Conservation (phyloP, 208 protist species). For the Leishmania major region DNA sequence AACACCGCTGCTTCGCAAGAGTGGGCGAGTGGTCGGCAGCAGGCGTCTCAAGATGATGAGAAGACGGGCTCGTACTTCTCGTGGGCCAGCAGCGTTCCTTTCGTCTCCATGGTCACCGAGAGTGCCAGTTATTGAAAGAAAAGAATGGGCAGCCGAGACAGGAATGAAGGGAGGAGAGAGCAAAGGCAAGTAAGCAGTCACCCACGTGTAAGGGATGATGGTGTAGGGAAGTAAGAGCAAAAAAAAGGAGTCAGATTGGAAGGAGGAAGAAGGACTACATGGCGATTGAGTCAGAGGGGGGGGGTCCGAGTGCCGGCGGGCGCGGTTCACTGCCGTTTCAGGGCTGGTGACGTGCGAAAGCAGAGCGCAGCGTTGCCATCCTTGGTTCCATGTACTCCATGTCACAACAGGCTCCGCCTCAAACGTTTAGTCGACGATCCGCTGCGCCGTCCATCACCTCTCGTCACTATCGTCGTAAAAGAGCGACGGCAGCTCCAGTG, state of each 20-base stretch:
- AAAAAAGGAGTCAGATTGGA: not conserved
- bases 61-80: not conserved
- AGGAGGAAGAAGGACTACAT: not conserved
- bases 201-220: not conserved
- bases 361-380: not conserved
- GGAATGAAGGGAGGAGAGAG: not conserved
- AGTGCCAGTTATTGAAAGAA: not conserved
- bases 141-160: not conserved
- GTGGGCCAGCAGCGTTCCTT: not conserved
- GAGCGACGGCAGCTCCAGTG: conserved; percentile 22
- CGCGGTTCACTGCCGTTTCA: conserved; percentile 14
- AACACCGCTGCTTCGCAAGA: not conserved
- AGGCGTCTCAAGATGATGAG: not conserved
- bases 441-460: not conserved
- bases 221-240: not conserved
- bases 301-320: not conserved
- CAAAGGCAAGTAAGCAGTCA: not conserved
- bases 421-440: not conserved
- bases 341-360: not conserved
- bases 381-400: not conserved
- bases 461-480: conserved; percentile 17
- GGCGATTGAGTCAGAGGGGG: not conserved
- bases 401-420: not conserved
- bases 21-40: not conserved
- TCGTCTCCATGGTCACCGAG: not conserved